phyloP scores from a whole-genome alignment of 441 rosid genomes.

The Brassica hybrid region DNA sequence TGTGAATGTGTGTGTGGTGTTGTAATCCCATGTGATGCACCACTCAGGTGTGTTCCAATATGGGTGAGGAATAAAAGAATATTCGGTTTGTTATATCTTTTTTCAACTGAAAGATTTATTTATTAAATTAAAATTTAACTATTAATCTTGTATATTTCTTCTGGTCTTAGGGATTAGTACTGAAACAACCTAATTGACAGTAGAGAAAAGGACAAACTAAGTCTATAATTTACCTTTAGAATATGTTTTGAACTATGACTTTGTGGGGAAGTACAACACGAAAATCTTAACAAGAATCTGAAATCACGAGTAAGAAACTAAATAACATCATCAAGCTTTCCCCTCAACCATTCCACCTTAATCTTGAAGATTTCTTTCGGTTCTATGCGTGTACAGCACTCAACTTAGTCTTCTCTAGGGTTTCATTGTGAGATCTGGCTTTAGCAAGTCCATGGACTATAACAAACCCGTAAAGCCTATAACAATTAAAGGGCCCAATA shows the following conservation, averaged over 20 bases:
- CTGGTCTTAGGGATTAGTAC: no score
- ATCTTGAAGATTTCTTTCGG: no score
- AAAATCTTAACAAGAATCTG: background rate
- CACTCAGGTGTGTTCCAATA: conserved; percentile 28
- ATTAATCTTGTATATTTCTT: no score
- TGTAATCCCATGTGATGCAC: conserved; percentile 31
- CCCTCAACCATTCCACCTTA: no score
- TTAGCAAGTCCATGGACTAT: no score
- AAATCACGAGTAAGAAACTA: background rate
- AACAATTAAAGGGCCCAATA: no score
- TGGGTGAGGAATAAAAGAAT: conserved; percentile 35
- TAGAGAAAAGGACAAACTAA: background rate
- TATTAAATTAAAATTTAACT: no score
- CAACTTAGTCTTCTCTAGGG: no score
- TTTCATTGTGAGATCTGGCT: no score
- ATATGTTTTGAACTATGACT: background rate
- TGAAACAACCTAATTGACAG: background rate
- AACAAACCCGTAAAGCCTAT: no score
- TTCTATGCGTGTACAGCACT: no score
- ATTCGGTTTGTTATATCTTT: conserved; percentile 21
- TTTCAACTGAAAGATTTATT: background rate
- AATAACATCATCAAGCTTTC: background rate
- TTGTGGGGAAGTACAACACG: background rate
- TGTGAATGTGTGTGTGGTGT: conserved; percentile 19
- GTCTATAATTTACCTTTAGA: background rate